These are phyloP conservation scores for Helianthus tuberosus DNA, from an alignment of 129 eudicot species.

Conservation along the genomic window DNA sequence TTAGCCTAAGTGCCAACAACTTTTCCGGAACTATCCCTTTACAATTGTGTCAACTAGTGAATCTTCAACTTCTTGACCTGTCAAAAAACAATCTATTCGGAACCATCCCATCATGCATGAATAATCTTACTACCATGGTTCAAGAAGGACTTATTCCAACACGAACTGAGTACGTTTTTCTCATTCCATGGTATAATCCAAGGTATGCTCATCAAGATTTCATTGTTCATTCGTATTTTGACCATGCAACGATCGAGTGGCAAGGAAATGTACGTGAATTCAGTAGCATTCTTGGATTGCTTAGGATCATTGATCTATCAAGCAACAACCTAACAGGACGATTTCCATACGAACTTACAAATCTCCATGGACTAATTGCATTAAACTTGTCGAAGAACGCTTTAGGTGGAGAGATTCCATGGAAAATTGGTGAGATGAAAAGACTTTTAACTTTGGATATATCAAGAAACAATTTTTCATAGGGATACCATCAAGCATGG, in stretches of 20 bases:
- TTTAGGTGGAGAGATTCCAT: conserved; percentile 23
- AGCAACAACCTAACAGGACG: conserved; percentile 33
- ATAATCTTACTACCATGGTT: conserved; percentile 37
- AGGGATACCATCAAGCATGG: no score
- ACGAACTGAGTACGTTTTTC: neutral
- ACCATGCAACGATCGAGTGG: neutral
- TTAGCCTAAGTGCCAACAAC: conserved; percentile 18
- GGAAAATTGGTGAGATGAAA: conserved; percentile 33
- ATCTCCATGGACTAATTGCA: conserved; percentile 14
- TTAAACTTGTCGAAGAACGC: conserved; percentile 31
- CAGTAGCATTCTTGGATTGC: neutral
- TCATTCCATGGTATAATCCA: conserved; percentile 14
- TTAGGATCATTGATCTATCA: conserved; percentile 37
- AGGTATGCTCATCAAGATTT: neutral
- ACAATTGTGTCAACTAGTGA: conserved; percentile 21
- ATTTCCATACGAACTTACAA: conserved; percentile 11
- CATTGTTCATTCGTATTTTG: neutral
- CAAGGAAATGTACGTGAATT: neutral
- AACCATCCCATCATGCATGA: conserved; percentile 31
- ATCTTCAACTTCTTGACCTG: conserved; percentile 34
- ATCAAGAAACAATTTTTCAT: no score
- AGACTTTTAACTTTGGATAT: conserved; percentile 9
- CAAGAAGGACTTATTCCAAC: neutral
- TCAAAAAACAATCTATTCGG: conserved; percentile 29
- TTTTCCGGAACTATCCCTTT: conserved; percentile 17